Percentiles rank a stretch among this genome's conserved stretches.
phyloP scores from a whole-genome alignment of 2,329 filamentous ascomycete genomes.

The Colletotrichum endophyticum region DNA sequence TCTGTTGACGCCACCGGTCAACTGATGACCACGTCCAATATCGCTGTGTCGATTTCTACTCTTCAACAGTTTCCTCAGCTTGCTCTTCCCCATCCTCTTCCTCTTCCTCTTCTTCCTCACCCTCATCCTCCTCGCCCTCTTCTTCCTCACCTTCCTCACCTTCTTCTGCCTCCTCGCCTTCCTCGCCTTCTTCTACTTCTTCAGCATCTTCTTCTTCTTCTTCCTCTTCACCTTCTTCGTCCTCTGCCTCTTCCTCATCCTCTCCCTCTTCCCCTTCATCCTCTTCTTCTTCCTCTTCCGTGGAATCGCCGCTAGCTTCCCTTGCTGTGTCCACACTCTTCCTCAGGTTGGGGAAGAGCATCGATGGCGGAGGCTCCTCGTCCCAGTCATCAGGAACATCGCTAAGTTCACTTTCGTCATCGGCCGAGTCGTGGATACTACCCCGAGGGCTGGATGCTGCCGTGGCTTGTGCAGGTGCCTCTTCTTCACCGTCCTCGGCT shows the following conservation, averaged over 20 bases:
- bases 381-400: conserved; percentile 66
- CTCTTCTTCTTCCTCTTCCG: conserved; percentile 30
- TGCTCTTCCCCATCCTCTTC: background rate
- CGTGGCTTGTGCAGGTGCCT: conserved; percentile 26
- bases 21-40: background rate
- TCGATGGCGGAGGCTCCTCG: conserved; percentile 57
- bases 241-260: conserved; percentile 16
- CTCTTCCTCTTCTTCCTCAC: conserved; percentile 9
- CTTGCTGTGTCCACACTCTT: conserved; percentile 35
- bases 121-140: conserved; percentile 26
- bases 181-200: conserved; percentile 18
- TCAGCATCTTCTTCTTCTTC: conserved; percentile 12
- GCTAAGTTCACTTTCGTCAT: conserved; percentile 73
- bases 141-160: conserved; percentile 19
- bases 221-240: background rate
- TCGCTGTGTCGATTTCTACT: background rate
- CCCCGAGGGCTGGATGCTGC: conserved; percentile 56
- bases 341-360: conserved; percentile 55
- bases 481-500: conserved; percentile 30
- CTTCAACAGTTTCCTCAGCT: background rate
- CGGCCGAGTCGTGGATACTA: conserved; percentile 68
- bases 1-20: background rate
- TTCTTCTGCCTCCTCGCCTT: conserved; percentile 3
- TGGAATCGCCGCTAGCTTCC: conserved; percentile 17
- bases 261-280: conserved; percentile 19